phyloP scores from a whole-genome alignment of 768 basidiomycete species.

The Tephrocybe sp. region DNA sequence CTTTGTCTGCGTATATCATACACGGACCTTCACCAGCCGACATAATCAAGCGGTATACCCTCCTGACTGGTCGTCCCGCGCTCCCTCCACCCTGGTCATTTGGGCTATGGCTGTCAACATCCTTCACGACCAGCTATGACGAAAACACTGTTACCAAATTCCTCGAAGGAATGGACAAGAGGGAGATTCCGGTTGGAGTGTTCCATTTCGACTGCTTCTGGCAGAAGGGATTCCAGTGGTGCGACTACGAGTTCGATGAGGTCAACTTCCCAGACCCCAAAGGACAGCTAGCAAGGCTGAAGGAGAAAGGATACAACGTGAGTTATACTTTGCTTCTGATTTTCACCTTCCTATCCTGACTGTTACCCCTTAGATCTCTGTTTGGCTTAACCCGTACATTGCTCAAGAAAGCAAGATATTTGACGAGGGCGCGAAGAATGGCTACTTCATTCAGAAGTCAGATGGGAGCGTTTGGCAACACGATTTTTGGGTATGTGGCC shows the following conservation, averaged over 20 bases:
- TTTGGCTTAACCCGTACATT: conserved; percentile 46
- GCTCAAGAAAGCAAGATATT: conserved; percentile 39
- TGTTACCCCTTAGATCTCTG: conserved; percentile 19
- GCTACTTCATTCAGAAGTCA: conserved; percentile 45
- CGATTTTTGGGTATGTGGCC: conserved; percentile 35
- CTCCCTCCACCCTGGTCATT: conserved; percentile 51
- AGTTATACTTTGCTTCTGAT: conserved; percentile 16
- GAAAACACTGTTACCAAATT: conserved; percentile 43
- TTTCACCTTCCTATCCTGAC: neutral
- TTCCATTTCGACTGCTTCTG: conserved; percentile 51
- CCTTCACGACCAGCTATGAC: conserved; percentile 46
- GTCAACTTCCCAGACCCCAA: conserved; percentile 44
- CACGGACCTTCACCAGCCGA: conserved; percentile 33
- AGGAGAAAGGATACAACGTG: conserved; percentile 40
- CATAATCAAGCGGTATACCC: conserved; percentile 33
- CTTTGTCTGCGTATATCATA: conserved; percentile 39
- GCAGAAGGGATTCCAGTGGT: conserved; percentile 37
- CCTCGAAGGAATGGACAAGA: conserved; percentile 42
- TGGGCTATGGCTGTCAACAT: conserved; percentile 48
- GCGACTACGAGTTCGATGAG: conserved; percentile 46
- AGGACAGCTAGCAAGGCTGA: conserved; percentile 35
- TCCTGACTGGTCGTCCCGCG: conserved; percentile 38
- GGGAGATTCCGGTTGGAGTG: conserved; percentile 38
- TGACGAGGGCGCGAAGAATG: conserved; percentile 39
- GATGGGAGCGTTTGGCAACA: conserved; percentile 40